A percentile compares a stretch with the other conserved stretches of the same genome.
These are phyloP conservation scores for Diophrys sp. DNA, from an alignment of 73 alveolate species.

Conservation along the genomic window DNA sequence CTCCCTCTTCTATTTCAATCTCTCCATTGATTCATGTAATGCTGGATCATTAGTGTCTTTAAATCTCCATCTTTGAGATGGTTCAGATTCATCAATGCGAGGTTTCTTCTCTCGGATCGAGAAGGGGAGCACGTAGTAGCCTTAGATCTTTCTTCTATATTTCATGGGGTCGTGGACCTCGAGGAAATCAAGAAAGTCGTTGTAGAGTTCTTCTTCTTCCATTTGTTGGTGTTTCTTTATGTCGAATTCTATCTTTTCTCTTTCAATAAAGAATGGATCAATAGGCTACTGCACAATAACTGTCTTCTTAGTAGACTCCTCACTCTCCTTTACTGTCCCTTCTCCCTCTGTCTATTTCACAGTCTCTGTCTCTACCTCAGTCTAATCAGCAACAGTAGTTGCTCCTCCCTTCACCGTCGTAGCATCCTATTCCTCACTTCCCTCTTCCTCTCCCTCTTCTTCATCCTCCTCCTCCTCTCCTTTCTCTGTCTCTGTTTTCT, in stretches of 20 bases:
- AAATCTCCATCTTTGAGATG: neutral
- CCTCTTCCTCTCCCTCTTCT: neutral
- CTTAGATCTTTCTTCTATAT: neutral
- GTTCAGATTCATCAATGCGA: neutral
- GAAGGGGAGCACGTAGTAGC: neutral
- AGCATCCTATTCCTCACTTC: neutral
- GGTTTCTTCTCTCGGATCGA: neutral
- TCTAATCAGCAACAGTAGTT: neutral
- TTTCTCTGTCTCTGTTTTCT: neutral
- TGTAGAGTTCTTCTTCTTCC: neutral
- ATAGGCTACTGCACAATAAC: no score
- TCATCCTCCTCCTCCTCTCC: neutral
- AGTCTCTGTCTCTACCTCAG: neutral
- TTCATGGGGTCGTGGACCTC: neutral
- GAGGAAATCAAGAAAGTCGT: neutral
- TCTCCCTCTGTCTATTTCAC: neutral
- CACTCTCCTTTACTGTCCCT: neutral
- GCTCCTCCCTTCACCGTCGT: neutral
- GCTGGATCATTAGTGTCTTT: neutral
- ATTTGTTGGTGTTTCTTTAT: no score
- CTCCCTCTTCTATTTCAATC: neutral
- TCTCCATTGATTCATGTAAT: neutral
- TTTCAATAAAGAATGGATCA: neutral
- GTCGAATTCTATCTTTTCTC: neutral
- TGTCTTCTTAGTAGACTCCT: neutral